Evolutionary conservation across 2,329 filamentous ascomycete species (phyloP).

Genomic region (Aspergillus candidus): DNA sequence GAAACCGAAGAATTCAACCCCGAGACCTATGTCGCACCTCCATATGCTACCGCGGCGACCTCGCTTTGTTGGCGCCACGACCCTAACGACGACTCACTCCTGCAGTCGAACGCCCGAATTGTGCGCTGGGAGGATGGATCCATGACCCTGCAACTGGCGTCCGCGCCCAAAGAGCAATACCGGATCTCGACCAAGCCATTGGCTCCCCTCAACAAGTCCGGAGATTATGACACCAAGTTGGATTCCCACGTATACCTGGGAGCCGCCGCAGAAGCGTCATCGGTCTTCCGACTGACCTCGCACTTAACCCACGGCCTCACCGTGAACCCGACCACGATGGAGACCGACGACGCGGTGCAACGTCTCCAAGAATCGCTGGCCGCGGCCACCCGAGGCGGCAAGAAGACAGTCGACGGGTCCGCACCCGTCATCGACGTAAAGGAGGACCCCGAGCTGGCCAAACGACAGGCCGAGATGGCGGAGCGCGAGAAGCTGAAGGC

Average conservation of each 20-base stretch:
- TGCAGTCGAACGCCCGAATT: conserved; percentile 61
- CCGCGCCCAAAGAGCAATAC: conserved; percentile 56
- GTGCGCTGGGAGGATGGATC: conserved; percentile 63
- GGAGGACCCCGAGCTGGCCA: conserved; percentile 58
- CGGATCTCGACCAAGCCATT: conserved; percentile 53
- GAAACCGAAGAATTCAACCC: conserved; percentile 57
- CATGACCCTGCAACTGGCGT: conserved; percentile 59
- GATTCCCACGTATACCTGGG: conserved; percentile 61
- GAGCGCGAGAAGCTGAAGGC: conserved; percentile 54
- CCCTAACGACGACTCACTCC: conserved; percentile 49
- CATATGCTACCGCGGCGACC: conserved; percentile 58
- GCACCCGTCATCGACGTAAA: conserved; percentile 53
- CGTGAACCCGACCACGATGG: conserved; percentile 50
- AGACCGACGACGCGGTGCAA: conserved; percentile 56
- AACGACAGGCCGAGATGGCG: conserved; percentile 53
- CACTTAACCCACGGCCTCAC: conserved; percentile 57
- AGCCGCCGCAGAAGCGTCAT: conserved; percentile 52
- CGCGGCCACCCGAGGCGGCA: conserved; percentile 49
- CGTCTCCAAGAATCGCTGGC: conserved; percentile 56
- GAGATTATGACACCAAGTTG: conserved; percentile 48
- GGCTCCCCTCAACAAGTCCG: conserved; percentile 49
- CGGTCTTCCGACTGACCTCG: conserved; percentile 55
- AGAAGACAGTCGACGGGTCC: conserved; percentile 45
- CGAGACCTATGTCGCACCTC: conserved; percentile 55
- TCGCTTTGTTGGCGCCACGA: conserved; percentile 62